These are phyloP conservation scores for Aspergillus heteromorphus DNA, from an alignment of 495 filamentous ascomycete species.

Conservation along the genomic window DNA sequence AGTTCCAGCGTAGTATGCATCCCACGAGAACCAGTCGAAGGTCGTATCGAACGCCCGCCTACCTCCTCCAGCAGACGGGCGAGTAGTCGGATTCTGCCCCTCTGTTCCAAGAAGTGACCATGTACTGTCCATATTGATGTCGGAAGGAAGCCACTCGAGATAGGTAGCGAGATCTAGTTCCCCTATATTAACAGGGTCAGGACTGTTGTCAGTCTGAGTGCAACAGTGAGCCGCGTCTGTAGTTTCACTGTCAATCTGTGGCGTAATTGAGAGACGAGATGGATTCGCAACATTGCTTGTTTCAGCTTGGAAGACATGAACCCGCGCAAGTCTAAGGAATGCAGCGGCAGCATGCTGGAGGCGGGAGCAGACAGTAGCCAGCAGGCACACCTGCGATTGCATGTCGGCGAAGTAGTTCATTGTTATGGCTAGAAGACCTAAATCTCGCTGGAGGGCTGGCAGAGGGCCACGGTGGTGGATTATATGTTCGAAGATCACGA, in stretches of 20 bases:
- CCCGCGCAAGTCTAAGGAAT: background rate
- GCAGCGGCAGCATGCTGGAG: background rate
- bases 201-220: no score
- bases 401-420: background rate
- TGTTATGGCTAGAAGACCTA: background rate
- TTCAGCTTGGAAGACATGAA: background rate
- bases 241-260: no score
- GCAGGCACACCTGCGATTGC: background rate
- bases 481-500: background rate
- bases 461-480: background rate
- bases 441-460: background rate
- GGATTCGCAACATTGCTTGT: background rate
- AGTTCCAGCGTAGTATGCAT: background rate
- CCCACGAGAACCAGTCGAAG: conserved; percentile 1
- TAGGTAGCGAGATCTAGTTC: background rate
- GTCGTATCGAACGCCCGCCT: background rate
- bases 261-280: no score
- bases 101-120: background rate
- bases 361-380: background rate
- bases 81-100: background rate
- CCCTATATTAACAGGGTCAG: background rate
- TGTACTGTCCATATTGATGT: background rate
- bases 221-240: no score
- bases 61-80: background rate
- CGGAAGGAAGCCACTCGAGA: background rate